These are phyloP conservation scores for Goffeauzyma gilvescens DNA, from an alignment of 768 basidiomycete genomes.

Conservation along the genomic window DNA sequence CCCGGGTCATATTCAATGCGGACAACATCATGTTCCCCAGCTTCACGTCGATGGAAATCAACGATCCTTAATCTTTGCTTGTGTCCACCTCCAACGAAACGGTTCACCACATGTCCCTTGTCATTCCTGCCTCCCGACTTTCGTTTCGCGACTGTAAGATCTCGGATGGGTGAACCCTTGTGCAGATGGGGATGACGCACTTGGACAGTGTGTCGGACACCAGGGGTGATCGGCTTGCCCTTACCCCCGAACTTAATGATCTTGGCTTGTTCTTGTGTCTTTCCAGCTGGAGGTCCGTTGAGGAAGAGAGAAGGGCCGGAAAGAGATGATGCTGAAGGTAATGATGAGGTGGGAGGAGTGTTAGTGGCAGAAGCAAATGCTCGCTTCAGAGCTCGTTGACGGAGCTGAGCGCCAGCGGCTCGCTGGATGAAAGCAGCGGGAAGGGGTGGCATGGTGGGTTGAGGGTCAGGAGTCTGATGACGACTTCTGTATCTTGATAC, in stretches of 20 bases:
- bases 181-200: constrained; percentile 66
- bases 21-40: constrained; percentile 70
- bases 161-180: constrained; percentile 62
- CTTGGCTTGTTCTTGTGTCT: constrained; percentile 12
- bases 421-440: too few relatives aligned
- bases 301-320: constrained; percentile 10
- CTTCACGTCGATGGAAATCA: constrained; percentile 62
- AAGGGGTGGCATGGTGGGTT: constrained; percentile 1
- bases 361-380: too few relatives aligned
- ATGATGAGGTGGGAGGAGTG: too few relatives aligned
- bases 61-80: constrained; percentile 62
- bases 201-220: constrained; percentile 68
- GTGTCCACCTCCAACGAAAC: constrained; percentile 81
- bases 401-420: too few relatives aligned
- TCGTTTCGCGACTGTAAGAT: constrained; percentile 61
- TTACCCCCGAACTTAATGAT: constrained; percentile 27
- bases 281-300: constrained; percentile 12
- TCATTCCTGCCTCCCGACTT: constrained; percentile 71
- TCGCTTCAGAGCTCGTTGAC: too few relatives aligned
- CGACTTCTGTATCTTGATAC: too few relatives aligned
- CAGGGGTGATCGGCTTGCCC: constrained; percentile 26
- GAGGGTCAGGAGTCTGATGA: too few relatives aligned
- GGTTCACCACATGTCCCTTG: constrained; percentile 66
- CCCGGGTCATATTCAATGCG: constrained; percentile 95
- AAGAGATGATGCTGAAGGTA: too few relatives aligned